These are phyloP conservation scores for Rhizophlyctis rosea DNA, from an alignment of 192 early-diverging fungal genomes.

Conservation along the genomic window DNA sequence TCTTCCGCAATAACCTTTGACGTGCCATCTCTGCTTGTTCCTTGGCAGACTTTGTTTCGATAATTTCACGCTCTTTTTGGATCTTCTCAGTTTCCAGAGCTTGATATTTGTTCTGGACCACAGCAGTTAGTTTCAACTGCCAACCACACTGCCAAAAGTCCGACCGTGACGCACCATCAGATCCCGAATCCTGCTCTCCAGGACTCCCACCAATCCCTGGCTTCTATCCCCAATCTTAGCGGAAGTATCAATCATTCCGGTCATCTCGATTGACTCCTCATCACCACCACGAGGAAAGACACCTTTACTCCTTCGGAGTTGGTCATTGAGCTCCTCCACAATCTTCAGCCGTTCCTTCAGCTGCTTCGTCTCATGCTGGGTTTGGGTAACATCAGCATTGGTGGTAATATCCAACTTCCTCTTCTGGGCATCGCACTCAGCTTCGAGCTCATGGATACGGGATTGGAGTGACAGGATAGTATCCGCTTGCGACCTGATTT, in stretches of 20 bases:
- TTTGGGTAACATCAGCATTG: not conserved
- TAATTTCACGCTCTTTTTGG: slow-evolving; percentile 16
- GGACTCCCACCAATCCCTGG: slow-evolving; percentile 15
- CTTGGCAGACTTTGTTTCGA: slow-evolving; percentile 18
- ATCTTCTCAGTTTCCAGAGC: slow-evolving; percentile 27
- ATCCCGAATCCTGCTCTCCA: slow-evolving; percentile 40
- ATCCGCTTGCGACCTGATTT: not conserved
- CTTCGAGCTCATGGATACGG: slow-evolving; percentile 1
- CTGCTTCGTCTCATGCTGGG: slow-evolving; percentile 7
- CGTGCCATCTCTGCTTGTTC: slow-evolving; percentile 16
- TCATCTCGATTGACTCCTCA: too few relatives aligned
- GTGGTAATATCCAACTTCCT: not conserved
- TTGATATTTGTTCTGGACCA: slow-evolving; percentile 23
- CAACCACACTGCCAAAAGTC: not conserved
- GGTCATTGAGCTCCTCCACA: slow-evolving; percentile 30
- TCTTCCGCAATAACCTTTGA: slow-evolving; percentile 12
- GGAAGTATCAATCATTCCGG: slow-evolving; percentile 1
- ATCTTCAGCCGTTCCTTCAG: slow-evolving; percentile 11
- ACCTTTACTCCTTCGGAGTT: not conserved
- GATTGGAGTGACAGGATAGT: slow-evolving; percentile 2
- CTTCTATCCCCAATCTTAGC: slow-evolving; percentile 18
- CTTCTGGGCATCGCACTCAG: not conserved
- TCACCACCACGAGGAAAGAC: slow-evolving; percentile 1
- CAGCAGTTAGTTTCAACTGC: not conserved
- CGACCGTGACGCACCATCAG: slow-evolving; percentile 14